Percentiles rank a stretch among this genome's conserved stretches.
These are phyloP conservation scores for Striga hermonthica DNA, from an alignment of 305 asterid genomes.

Conservation along the genomic window DNA sequence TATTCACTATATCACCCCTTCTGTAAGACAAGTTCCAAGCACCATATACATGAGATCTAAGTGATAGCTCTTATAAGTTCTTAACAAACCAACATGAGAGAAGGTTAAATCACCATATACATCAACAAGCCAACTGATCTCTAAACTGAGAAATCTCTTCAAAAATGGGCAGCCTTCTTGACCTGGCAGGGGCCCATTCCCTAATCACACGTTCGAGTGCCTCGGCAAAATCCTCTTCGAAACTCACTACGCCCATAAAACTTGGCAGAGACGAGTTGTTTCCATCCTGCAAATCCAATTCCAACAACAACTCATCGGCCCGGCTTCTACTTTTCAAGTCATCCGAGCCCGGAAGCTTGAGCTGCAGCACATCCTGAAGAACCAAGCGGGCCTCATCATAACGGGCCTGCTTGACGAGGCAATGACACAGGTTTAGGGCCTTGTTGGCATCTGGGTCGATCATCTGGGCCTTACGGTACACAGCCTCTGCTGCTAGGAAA, in stretches of 20 bases:
- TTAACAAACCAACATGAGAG: no score
- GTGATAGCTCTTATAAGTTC: no score
- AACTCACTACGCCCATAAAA: constrained; percentile 33
- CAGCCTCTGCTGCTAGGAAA: constrained; percentile 72
- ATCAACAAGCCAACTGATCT: constrained; percentile 75
- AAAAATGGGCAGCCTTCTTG: constrained; percentile 81
- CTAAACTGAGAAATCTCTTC: constrained; percentile 72
- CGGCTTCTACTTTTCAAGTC: constrained; percentile 50
- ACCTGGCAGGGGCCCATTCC: constrained; percentile 61
- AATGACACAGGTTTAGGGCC: constrained; percentile 70
- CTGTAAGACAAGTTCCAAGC: no score
- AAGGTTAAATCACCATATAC: no score
- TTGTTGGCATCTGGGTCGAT: constrained; percentile 79
- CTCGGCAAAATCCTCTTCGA: constrained; percentile 51
- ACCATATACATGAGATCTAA: no score
- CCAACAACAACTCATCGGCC: constrained; percentile 52
- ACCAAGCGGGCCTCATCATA: constrained; percentile 51
- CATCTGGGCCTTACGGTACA: constrained; percentile 80
- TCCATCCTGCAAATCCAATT: constrained; percentile 38
- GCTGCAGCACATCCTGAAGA: constrained; percentile 52
- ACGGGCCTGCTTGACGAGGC: constrained; percentile 59
- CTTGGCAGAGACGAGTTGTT: constrained; percentile 14
- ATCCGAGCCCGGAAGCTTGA: constrained; percentile 53
- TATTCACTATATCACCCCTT: no score
- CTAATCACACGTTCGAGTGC: constrained; percentile 53